These are phyloP conservation scores for Vanderwaltozyma tropicalis DNA, from an alignment of 805 yeast genomes.

Conservation along the genomic window DNA sequence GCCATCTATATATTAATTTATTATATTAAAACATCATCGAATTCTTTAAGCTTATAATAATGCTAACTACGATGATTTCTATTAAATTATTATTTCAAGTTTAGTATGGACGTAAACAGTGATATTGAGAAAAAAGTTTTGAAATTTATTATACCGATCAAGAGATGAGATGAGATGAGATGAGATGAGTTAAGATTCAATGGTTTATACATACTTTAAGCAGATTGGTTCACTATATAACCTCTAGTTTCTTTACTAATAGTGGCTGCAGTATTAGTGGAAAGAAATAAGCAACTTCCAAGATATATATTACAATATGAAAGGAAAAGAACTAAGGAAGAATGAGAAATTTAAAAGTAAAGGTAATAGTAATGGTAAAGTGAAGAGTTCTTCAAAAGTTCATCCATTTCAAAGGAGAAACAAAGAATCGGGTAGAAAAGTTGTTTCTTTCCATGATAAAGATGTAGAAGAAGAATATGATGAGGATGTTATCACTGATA, in stretches of 20 bases:
- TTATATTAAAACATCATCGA: no score
- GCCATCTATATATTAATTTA: no score
- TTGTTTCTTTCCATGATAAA: slow-evolving; percentile 8
- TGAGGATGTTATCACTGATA: slow-evolving; percentile 9
- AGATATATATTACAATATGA: not conserved
- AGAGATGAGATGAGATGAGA: slow-evolving; percentile 8
- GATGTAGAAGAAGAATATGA: slow-evolving; percentile 20
- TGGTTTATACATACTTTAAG: no score
- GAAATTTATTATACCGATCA: not conserved
- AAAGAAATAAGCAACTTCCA: no score
- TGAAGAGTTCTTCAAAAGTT: not conserved
- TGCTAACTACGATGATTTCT: no score
- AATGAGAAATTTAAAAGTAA: slow-evolving; percentile 3
- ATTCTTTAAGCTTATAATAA: no score
- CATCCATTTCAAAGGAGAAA: slow-evolving; percentile 10
- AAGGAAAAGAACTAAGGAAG: slow-evolving; percentile 6
- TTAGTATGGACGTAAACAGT: not conserved
- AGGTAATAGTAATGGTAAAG: not conserved
- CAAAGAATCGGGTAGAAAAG: slow-evolving; percentile 4
- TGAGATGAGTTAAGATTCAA: slow-evolving; percentile 2
- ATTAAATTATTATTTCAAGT: no score
- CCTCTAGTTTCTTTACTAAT: no score
- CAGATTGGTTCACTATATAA: no score
- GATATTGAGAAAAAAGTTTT: not conserved
- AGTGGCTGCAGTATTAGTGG: no score